phyloP scores from a whole-genome alignment of 768 basidiomycete species.

The Lentinula edodes region DNA sequence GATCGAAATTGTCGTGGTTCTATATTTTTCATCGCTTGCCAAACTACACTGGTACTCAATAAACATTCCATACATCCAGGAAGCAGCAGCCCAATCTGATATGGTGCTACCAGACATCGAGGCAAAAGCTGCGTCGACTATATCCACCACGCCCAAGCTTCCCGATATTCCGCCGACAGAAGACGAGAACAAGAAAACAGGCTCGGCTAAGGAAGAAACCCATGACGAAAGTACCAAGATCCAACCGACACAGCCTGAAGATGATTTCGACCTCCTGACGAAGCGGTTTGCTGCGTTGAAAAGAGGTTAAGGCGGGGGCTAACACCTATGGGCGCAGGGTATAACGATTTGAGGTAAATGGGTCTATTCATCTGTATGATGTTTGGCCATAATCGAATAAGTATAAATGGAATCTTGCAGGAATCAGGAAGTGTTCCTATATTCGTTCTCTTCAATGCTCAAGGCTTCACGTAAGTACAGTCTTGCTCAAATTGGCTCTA shows the following conservation, averaged over 20 bases:
- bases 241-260: slow-evolving; percentile 34
- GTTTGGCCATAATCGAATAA: background rate
- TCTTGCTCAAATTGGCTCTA: background rate
- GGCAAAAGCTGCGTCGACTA: slow-evolving; percentile 11
- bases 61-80: background rate
- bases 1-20: background rate
- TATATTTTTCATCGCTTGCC: background rate
- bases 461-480: background rate
- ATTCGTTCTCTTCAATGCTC: background rate
- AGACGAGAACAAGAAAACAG: slow-evolving; percentile 31
- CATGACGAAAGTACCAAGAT: slow-evolving; percentile 15
- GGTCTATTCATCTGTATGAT: background rate
- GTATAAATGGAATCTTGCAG: slow-evolving; percentile 1
- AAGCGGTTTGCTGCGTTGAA: slow-evolving; percentile 85
- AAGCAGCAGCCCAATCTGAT: background rate
- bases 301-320: slow-evolving; percentile 48
- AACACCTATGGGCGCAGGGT: background rate
- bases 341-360: background rate
- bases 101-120: background rate
- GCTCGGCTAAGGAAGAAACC: slow-evolving; percentile 14
- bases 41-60: background rate
- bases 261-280: slow-evolving; percentile 72
- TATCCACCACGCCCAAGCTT: slow-evolving; percentile 32
- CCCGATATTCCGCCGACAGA: slow-evolving; percentile 50
- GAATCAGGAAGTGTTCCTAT: background rate